phyloP scores from a whole-genome alignment of 2,329 filamentous ascomycete genomes.

The Tolypocladium paradoxum region DNA sequence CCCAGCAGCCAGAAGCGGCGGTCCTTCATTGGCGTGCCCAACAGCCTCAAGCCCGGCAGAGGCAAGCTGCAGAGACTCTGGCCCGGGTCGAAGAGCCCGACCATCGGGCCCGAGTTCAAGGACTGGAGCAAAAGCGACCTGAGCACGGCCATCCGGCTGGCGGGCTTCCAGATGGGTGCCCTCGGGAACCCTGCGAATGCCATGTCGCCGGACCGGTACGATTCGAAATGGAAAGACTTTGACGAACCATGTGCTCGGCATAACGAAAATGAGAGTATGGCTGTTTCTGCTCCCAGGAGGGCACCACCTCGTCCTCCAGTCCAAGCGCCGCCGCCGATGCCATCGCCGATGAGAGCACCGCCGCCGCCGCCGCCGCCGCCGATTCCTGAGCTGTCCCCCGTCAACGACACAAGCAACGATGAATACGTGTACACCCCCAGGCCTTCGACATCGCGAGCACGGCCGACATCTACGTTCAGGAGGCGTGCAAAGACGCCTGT shows the following conservation, averaged over 20 bases:
- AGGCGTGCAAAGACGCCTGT: slow-evolving; percentile 42
- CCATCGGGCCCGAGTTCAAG: slow-evolving; percentile 14
- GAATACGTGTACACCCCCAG: not conserved
- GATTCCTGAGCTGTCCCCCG: slow-evolving; percentile 16
- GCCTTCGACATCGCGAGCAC: not conserved
- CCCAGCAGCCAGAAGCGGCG: not conserved
- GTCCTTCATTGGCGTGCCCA: slow-evolving; percentile 5
- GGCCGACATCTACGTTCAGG: slow-evolving; percentile 21
- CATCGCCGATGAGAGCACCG: slow-evolving; percentile 2
- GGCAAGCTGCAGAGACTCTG: slow-evolving; percentile 21
- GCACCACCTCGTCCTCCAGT: not conserved
- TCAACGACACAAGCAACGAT: not conserved
- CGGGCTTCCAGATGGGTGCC: slow-evolving; percentile 5
- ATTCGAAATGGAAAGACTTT: not conserved
- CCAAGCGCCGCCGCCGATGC: not conserved
- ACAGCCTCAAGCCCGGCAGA: slow-evolving; percentile 14
- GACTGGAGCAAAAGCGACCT: slow-evolving; percentile 13
- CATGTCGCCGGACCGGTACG: not conserved
- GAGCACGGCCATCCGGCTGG: slow-evolving; percentile 2
- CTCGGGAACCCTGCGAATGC: slow-evolving; percentile 2
- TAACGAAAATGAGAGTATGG: not conserved
- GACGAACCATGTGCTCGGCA: not conserved
- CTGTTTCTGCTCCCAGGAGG: not conserved
- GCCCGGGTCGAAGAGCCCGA: slow-evolving; percentile 14
- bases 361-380: not conserved